Conservation (phyloP, 805 yeast genomes). For the Candida corydali region DNA sequence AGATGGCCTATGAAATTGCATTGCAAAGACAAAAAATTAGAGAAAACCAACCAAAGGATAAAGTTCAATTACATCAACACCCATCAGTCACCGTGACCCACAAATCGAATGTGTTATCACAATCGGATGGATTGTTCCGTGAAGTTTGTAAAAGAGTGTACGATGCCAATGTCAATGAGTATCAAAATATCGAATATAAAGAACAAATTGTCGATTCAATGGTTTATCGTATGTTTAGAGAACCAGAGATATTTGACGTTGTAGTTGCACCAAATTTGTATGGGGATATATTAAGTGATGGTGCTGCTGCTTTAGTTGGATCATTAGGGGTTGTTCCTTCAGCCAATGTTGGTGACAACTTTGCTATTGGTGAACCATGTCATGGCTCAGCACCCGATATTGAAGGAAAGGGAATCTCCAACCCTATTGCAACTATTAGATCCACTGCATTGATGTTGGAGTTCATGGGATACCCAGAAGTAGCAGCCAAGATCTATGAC, state of each 20-base stretch:
- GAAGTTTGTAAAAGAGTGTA: constrained; percentile 70
- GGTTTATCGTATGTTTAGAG: constrained; percentile 99
- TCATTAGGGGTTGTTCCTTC: constrained; percentile 97
- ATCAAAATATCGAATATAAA: constrained; percentile 60
- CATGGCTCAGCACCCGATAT: constrained; percentile 99
- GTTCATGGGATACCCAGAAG: constrained; percentile 84
- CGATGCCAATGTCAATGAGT: constrained; percentile 53
- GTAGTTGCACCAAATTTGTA: constrained; percentile 98
- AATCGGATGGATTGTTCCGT: constrained; percentile 93
- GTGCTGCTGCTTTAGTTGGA: constrained; percentile 97
- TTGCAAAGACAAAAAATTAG: constrained; percentile 82
- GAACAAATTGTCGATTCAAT: constrained; percentile 99
- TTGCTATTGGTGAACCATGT: constrained; percentile 98
- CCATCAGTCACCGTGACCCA: constrained; percentile 90
- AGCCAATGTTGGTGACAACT: constrained; percentile 94
- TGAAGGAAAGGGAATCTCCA: constrained; percentile 90
- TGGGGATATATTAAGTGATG: constrained; percentile 95
- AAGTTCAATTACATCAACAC: constrained; percentile 33
- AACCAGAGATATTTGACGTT: constrained; percentile 95
- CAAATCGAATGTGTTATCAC: constrained; percentile 91
- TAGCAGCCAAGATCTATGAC: constrained; percentile 87
- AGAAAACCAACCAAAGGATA: constrained; percentile 41
- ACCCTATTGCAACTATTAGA: constrained; percentile 97
- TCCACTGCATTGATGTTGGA: constrained; percentile 96
- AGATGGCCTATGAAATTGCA: constrained; percentile 90